Evolutionary conservation across 2,329 filamentous ascomycete species (phyloP), one percentile per base, ranked within the genome.

Genomic region (Paecilomyces niveus): DNA sequence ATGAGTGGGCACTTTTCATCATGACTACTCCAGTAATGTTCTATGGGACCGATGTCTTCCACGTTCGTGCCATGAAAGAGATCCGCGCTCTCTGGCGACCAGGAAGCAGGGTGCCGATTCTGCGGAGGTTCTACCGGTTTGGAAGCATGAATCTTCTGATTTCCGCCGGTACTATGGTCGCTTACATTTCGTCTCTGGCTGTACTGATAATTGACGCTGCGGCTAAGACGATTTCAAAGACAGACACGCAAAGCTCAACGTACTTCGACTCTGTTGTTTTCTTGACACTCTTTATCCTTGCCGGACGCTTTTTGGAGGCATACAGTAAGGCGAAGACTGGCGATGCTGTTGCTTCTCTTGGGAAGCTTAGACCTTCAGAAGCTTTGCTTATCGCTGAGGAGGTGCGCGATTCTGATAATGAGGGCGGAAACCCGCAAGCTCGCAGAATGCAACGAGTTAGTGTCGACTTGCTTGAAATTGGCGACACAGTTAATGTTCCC

Each of bases 111-210:
- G 87, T 87, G 0, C 89, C 90, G 0, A 71, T 95, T 3, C 66
- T 89, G 15, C 83, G 88, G 64, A 82, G 92, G 13, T 92, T 97
- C 68, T 91, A 92, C 72, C 86, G 89, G n/a, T 97, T 97, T 68
- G 92, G 92, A 8, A 96, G 92, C 77, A 97, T 97, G 92, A 96
- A 96, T 70, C 88, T 95, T 78, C 82, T 97, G 60, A 92, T 97
- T 74, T 94, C 89, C 7, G 81, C 96, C 1, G 92, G 92, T 5
- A 96, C 92, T 0, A 88, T 85, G 1, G 90, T 97, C 60, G 92
- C 92, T 1, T 96, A 96, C 71, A 78, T 95, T 61, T 87, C 90
- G 0, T 96, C 91, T 0, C 77, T 96, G 24, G 88, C 85, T 15
- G 86, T 95, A 63, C 81, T 97, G 70, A 87, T 90, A 55, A 83